Percentiles rank a stretch among this genome's conserved stretches.
phyloP scores from a whole-genome alignment of 2,329 filamentous ascomycete species.

The Clathrospora elynae region DNA sequence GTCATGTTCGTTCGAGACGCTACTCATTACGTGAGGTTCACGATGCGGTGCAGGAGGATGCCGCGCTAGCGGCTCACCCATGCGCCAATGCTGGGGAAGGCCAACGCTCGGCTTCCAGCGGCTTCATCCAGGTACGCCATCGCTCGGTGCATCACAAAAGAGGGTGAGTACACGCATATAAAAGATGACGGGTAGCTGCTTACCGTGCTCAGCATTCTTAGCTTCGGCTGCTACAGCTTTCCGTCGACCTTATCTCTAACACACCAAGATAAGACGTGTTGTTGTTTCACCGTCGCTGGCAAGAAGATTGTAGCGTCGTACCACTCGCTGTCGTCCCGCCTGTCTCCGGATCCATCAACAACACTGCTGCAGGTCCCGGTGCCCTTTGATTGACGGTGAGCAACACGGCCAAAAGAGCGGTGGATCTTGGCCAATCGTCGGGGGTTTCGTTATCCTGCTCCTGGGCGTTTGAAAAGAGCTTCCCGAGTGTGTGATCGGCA shows the following conservation, averaged over 20 bases:
- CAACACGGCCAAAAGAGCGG: conserved; percentile 30
- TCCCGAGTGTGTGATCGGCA: too few species aligned
- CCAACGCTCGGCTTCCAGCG: conserved; percentile 19
- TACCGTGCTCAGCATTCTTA: conserved; percentile 1
- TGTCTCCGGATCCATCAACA: conserved; percentile 8
- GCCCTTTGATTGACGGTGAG: conserved; percentile 12
- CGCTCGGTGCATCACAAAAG: conserved; percentile 3
- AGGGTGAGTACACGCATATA: conserved; percentile 2
- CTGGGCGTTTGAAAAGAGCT: too few species aligned
- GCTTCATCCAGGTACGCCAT: conserved; percentile 22
- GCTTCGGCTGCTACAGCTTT: not conserved
- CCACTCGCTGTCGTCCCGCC: conserved; percentile 8
- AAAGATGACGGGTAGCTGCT: not conserved
- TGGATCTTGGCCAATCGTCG: conserved; percentile 43
- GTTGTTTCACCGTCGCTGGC: conserved; percentile 11
- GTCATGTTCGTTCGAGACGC: conserved; percentile 20
- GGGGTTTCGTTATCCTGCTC: conserved; percentile 32
- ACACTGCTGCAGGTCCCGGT: conserved; percentile 15
- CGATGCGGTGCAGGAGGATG: conserved; percentile 25
- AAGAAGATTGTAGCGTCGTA: conserved; percentile 27
- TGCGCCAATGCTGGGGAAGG: conserved; percentile 19
- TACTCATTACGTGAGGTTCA: conserved; percentile 35
- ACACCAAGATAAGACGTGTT: conserved; percentile 5
- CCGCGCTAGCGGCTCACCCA: conserved; percentile 13
- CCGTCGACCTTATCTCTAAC: conserved; percentile 8